Evolutionary conservation across 805 yeast species (phyloP).

Genomic region (Metschnikowia proteae): DNA sequence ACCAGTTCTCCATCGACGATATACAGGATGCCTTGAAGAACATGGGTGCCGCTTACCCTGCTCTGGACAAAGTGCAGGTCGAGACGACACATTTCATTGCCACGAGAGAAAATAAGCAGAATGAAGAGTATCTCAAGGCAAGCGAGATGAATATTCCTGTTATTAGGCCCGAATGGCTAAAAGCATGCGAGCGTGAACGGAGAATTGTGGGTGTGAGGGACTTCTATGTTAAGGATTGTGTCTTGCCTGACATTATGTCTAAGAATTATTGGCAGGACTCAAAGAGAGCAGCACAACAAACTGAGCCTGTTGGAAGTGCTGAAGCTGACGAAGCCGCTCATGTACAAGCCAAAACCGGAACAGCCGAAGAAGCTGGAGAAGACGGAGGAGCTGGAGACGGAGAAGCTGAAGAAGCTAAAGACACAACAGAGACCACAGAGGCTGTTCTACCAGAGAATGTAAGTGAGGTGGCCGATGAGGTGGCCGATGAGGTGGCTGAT

Average conservation of each 20-base stretch:
- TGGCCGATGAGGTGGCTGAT: not conserved
- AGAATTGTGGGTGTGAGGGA: slow-evolving; percentile 91
- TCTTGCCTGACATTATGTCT: slow-evolving; percentile 41
- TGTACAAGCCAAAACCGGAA: too few relatives aligned
- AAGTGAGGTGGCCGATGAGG: not conserved
- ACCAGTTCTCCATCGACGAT: slow-evolving; percentile 45
- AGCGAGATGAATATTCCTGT: slow-evolving; percentile 84
- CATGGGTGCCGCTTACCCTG: slow-evolving; percentile 76
- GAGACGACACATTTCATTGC: slow-evolving; percentile 96
- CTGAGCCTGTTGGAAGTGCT: not conserved
- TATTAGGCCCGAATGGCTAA: slow-evolving; percentile 94
- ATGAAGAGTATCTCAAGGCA: slow-evolving; percentile 73
- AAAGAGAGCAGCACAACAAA: not conserved
- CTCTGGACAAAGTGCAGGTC: slow-evolving; percentile 68
- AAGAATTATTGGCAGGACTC: slow-evolving; percentile 36
- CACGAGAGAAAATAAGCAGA: slow-evolving; percentile 53
- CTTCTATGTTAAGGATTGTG: slow-evolving; percentile 62
- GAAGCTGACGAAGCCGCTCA: not conserved
- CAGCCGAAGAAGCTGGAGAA: too few relatives aligned
- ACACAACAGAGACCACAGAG: not conserved
- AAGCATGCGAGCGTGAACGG: slow-evolving; percentile 87
- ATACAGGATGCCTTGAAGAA: slow-evolving; percentile 56
- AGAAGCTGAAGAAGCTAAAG: too few relatives aligned
- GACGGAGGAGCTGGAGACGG: too few relatives aligned
- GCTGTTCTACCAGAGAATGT: not conserved